Percentiles rank a stretch among this genome's conserved stretches.
These are phyloP conservation scores for Malus sylvestris DNA, from an alignment of 306 rosid genomes.

Conservation along the genomic window DNA sequence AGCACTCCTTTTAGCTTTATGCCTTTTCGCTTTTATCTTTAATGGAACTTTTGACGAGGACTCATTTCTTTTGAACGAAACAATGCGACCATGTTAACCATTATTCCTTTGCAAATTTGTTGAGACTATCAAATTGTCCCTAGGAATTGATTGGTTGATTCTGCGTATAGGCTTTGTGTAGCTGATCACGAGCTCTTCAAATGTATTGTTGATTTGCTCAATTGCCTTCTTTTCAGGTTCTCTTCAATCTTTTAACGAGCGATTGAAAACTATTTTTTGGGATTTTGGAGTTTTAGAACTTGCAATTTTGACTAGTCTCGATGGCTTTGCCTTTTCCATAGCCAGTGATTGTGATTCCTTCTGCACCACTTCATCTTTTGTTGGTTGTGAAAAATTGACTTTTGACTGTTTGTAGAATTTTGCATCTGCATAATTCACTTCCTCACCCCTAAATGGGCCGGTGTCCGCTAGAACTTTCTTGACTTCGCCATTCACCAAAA, in stretches of 20 bases:
- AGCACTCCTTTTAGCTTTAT: fast-evolving
- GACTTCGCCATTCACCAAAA: not conserved
- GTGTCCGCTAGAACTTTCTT: not conserved
- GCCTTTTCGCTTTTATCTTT: not conserved
- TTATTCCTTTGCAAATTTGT: not conserved
- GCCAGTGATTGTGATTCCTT: too few relatives aligned
- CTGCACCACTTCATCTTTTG: not conserved
- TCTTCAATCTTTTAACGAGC: too few relatives aligned
- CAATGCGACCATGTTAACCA: not conserved
- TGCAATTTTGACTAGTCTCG: not conserved
- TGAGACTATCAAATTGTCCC: not conserved
- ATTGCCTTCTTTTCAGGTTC: too few relatives aligned
- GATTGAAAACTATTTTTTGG: fast-evolving
- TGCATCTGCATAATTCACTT: not conserved
- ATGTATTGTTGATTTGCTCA: not conserved
- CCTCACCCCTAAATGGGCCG: not conserved
- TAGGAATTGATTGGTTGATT: not conserved
- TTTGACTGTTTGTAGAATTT: not conserved
- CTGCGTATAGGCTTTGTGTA: not conserved
- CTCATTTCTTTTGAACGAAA: too few relatives aligned
- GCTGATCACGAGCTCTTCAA: not conserved
- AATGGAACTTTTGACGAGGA: fast-evolving
- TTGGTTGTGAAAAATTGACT: not conserved
- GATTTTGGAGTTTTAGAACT: too few relatives aligned
- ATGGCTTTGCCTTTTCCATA: too few relatives aligned